Conservation (phyloP, 306 rosid species). For the Glycine tomentella region DNA sequence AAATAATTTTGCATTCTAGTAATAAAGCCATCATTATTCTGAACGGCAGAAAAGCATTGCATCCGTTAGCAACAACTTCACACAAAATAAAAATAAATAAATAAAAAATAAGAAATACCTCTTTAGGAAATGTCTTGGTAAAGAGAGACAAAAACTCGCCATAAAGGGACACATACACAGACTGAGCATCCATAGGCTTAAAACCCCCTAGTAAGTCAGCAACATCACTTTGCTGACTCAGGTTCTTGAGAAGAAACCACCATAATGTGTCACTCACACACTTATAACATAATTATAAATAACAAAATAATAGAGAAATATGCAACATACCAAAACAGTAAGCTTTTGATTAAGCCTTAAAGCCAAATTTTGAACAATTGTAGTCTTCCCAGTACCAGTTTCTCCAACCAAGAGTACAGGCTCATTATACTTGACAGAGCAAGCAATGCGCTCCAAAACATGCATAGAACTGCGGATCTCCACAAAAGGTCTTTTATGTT, state of each 20-base stretch:
- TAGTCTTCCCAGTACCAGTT: constrained; percentile 99
- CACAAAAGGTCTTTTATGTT: constrained; percentile 63
- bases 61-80: constrained; percentile 30
- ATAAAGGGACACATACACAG: constrained; percentile 61
- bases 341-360: constrained; percentile 82
- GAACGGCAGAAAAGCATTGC: constrained; percentile 45
- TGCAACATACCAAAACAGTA: constrained; percentile 79
- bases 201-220: constrained; percentile 90
- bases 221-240: constrained; percentile 97
- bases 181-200: constrained; percentile 78
- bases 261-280: constrained; percentile 26
- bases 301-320: constrained; percentile 12
- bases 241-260: constrained; percentile 63
- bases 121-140: constrained; percentile 54
- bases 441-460: constrained; percentile 81
- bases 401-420: constrained; percentile 97
- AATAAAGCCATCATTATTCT: constrained; percentile 58
- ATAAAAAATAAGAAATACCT: constrained; percentile 59
- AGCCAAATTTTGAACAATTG: constrained; percentile 93
- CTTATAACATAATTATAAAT: neutral
- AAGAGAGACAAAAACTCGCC: constrained; percentile 71
- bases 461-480: constrained; percentile 80
- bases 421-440: constrained; percentile 85
- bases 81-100: constrained; percentile 34
- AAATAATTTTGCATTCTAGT: neutral